Percentiles rank a stretch among this genome's conserved stretches.
Conservation (phyloP, 169 alveolate species). For the Babesia ovata region DNA sequence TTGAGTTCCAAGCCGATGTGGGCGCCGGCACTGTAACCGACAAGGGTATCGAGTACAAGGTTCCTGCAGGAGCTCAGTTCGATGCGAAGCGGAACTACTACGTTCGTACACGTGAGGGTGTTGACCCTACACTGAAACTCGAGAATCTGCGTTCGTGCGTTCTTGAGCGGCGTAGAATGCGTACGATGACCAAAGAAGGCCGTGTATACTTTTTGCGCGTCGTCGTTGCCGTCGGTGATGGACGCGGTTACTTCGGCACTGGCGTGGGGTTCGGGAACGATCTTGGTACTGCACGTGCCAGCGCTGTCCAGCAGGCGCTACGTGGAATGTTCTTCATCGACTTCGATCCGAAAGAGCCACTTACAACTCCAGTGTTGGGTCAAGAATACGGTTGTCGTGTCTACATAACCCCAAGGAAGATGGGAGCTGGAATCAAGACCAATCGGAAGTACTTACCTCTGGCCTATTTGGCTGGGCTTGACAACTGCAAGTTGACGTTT, state of each 20-base stretch:
- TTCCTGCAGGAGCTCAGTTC: constrained; percentile 62
- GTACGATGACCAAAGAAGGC: constrained; percentile 81
- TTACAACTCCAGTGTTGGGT: constrained; percentile 78
- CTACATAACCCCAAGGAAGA: constrained; percentile 62
- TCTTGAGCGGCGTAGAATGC: constrained; percentile 73
- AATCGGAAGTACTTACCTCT: constrained; percentile 74
- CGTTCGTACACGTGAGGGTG: constrained; percentile 69
- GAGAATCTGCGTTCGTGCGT: constrained; percentile 75
- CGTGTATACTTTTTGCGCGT: constrained; percentile 77
- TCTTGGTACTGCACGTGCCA: constrained; percentile 71
- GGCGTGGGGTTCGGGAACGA: constrained; percentile 82
- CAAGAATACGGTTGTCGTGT: constrained; percentile 71
- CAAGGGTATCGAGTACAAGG: constrained; percentile 44
- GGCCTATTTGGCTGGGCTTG: constrained; percentile 75
- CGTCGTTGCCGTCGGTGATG: constrained; percentile 77
- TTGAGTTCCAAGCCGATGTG: constrained; percentile 30
- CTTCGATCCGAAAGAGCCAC: constrained; percentile 73
- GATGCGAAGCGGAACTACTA: constrained; percentile 56
- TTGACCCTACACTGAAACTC: constrained; percentile 74
- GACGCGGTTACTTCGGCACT: constrained; percentile 77
- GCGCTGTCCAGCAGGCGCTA: constrained; percentile 73
- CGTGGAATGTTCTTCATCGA: constrained; percentile 76
- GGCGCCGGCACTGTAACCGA: constrained; percentile 22
- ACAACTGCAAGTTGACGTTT: constrained; percentile 72
- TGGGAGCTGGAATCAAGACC: constrained; percentile 70